A percentile compares a stretch with the other conserved stretches of the same genome.
phyloP scores from a whole-genome alignment of 2,329 filamentous ascomycete genomes.

The Beauveria brongniartii region DNA sequence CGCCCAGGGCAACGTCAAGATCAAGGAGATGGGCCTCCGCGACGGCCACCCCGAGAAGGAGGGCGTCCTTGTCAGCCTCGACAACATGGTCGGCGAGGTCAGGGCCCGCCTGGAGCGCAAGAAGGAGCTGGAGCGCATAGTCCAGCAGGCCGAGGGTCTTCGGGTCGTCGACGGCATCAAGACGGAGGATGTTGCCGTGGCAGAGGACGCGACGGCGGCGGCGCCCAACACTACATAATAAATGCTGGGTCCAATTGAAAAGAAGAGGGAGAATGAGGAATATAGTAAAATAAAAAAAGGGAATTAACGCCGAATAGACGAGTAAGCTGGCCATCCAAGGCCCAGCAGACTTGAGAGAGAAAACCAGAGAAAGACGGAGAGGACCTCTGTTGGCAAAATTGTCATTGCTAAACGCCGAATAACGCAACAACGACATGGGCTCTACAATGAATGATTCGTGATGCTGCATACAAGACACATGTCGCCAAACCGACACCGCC shows the following conservation, averaged over 20 bases:
- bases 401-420: neutral
- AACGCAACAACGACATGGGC: neutral
- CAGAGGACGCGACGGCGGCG: neutral
- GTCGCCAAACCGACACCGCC: too few species aligned
- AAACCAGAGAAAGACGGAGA: neutral
- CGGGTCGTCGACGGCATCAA: slow-evolving; percentile 40
- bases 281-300: neutral
- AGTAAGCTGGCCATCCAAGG: neutral
- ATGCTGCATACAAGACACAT: neutral
- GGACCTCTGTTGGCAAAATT: neutral
- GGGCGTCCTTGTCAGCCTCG: slow-evolving; percentile 63
- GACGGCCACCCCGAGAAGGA: slow-evolving; percentile 88
- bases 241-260: neutral
- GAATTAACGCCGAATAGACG: neutral
- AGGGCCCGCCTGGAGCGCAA: slow-evolving; percentile 37
- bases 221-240: slow-evolving; percentile 8
- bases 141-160: slow-evolving; percentile 35
- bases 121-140: slow-evolving; percentile 35
- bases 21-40: slow-evolving; percentile 69
- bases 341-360: too few species aligned
- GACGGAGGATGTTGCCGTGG: slow-evolving; percentile 24
- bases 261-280: neutral
- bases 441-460: neutral
- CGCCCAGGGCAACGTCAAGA: slow-evolving; percentile 70
- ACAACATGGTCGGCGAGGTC: slow-evolving; percentile 56